phyloP scores from a whole-genome alignment of 1,284 basidiomycete genomes.

The Wolfiporia cocos region DNA sequence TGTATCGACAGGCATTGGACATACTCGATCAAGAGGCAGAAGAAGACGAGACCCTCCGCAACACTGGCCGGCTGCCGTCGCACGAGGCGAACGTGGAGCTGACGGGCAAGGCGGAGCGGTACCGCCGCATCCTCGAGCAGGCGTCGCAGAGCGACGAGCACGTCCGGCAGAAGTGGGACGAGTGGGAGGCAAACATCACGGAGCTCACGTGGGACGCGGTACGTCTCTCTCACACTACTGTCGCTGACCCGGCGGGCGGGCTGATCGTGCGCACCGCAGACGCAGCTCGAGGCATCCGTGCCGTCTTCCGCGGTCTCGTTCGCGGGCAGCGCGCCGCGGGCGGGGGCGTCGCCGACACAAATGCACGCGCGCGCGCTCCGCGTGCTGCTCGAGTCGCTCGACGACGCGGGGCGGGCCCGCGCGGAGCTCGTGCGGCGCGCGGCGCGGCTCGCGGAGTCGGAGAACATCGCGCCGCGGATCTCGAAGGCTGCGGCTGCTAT shows the following conservation, averaged over 20 bases:
- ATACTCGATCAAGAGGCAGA: conserved; percentile 86
- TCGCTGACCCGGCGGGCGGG: neutral
- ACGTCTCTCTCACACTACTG: conserved; percentile 8
- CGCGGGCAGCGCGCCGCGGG: conserved; percentile 28
- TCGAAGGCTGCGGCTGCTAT: conserved; percentile 60
- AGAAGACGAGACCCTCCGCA: conserved; percentile 72
- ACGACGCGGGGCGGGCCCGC: conserved; percentile 63
- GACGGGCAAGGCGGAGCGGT: conserved; percentile 64
- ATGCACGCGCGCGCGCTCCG: conserved; percentile 71
- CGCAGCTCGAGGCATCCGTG: conserved; percentile 58
- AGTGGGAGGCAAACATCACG: conserved; percentile 75
- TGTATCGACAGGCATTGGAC: conserved; percentile 64
- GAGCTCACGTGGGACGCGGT: conserved; percentile 76
- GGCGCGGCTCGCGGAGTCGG: conserved; percentile 54
- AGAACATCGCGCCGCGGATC: conserved; percentile 75
- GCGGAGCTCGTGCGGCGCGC: conserved; percentile 64
- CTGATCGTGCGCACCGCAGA: conserved; percentile 36
- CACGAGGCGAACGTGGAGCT: conserved; percentile 76
- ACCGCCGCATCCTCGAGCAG: conserved; percentile 66
- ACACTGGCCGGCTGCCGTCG: conserved; percentile 56
- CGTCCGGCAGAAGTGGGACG: conserved; percentile 78
- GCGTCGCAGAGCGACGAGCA: conserved; percentile 73
- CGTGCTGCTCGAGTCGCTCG: conserved; percentile 74
- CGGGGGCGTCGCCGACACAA: conserved; percentile 37
- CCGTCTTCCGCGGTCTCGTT: conserved; percentile 54